Conservation (phyloP, 768 basidiomycete species). For the Suillus cothurnatus region DNA sequence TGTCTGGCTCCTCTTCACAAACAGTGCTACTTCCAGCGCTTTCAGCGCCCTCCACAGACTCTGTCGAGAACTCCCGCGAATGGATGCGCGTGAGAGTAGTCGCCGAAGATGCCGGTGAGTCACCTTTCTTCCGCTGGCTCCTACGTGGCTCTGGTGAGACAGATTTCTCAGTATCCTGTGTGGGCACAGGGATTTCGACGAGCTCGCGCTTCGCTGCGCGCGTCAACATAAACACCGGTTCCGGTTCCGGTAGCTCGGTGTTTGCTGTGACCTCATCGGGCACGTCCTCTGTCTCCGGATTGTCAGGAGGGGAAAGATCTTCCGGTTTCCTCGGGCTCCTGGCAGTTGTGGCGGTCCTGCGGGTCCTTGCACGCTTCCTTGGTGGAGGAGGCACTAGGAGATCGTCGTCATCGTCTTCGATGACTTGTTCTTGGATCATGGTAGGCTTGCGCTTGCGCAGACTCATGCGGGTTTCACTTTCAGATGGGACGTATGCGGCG, state of each 20-base stretch:
- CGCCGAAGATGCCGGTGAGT: slow-evolving; percentile 31
- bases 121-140: slow-evolving; percentile 32
- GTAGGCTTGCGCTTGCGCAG: slow-evolving; percentile 35
- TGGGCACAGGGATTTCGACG: slow-evolving; percentile 20
- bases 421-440: slow-evolving; percentile 17
- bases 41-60: slow-evolving; percentile 28
- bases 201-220: slow-evolving; percentile 25
- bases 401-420: slow-evolving; percentile 37
- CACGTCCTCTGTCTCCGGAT: slow-evolving; percentile 8
- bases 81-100: slow-evolving; percentile 33
- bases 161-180: slow-evolving; percentile 15
- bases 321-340: slow-evolving; percentile 12
- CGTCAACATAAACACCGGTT: slow-evolving; percentile 4
- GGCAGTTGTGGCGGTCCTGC: slow-evolving; percentile 19
- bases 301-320: slow-evolving; percentile 12
- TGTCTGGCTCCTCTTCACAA: slow-evolving; percentile 32
- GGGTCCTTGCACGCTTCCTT: slow-evolving; percentile 33
- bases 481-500: slow-evolving; percentile 30
- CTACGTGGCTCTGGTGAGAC: slow-evolving; percentile 24
- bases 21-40: slow-evolving; percentile 38
- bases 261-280: neutral
- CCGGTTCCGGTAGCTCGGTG: slow-evolving; percentile 10
- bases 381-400: slow-evolving; percentile 27
- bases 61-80: slow-evolving; percentile 28
- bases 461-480: slow-evolving; percentile 35